Conservation (phyloP, 2,329 filamentous ascomycete species). For the Ascochyta rabiei region DNA sequence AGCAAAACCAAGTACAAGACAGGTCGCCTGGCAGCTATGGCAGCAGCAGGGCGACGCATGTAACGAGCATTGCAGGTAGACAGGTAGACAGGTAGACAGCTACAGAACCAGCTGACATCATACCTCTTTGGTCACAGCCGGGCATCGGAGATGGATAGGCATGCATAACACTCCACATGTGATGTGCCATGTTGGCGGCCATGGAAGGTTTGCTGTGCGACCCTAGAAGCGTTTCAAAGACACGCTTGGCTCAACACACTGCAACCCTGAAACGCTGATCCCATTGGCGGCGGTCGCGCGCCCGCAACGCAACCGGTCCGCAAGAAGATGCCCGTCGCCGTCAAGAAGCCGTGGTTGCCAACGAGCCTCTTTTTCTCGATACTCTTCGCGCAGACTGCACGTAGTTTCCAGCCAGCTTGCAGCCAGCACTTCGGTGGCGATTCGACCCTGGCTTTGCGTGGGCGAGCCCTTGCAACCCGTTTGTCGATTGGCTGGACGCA, state of each 20-base stretch:
- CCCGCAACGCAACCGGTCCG: constrained; percentile 11
- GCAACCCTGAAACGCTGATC: constrained; percentile 39
- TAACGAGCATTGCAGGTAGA: background rate
- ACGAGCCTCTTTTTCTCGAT: background rate
- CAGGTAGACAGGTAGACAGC: background rate
- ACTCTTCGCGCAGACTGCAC: background rate
- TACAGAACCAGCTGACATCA: background rate
- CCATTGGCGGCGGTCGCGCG: constrained; percentile 4
- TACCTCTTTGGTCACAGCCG: background rate
- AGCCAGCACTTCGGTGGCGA: constrained; percentile 4
- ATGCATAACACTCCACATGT: background rate
- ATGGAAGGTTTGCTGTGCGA: constrained; percentile 17
- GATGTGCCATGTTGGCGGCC: constrained; percentile 5
- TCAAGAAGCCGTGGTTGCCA: constrained; percentile 19
- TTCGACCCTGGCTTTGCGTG: constrained; percentile 3
- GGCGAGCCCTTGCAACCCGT: constrained; percentile 17
- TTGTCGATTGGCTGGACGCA: constrained; percentile 23
- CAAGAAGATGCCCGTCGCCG: constrained; percentile 10
- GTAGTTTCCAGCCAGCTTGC: constrained; percentile 1
- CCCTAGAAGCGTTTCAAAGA: constrained; percentile 36
- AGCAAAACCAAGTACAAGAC: background rate
- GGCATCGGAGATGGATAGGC: background rate
- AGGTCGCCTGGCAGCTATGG: background rate
- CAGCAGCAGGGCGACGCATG: constrained; percentile 5
- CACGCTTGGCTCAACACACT: constrained; percentile 23